Percentiles rank a stretch among this genome's conserved stretches.
Evolutionary conservation across 345 rosid genomes (phyloP).

Genomic region (Sisymbrium altissimum): DNA sequence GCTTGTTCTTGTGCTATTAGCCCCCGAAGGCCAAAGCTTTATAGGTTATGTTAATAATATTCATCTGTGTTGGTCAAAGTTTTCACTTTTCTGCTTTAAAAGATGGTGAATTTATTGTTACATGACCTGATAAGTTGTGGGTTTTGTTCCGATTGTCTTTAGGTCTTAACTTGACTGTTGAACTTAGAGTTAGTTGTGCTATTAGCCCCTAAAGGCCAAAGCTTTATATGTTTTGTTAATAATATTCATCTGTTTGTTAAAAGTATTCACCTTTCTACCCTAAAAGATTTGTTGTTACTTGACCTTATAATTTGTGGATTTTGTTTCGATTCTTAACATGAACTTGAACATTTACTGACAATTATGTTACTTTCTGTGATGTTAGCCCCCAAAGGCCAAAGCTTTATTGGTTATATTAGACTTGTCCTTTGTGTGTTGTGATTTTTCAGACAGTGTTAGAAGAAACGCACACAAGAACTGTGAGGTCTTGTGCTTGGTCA

Average conservation of each 20-base stretch:
- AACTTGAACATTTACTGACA: background rate
- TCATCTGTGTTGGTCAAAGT: no score
- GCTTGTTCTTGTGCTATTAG: no score
- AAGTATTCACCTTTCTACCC: background rate
- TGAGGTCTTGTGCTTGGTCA: slow-evolving; percentile 90
- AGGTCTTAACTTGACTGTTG: background rate
- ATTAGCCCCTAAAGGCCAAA: background rate
- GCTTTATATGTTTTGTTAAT: background rate
- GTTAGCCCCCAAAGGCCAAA: background rate
- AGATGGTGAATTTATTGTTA: no score
- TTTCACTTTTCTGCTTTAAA: no score
- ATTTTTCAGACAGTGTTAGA: slow-evolving; percentile 78
- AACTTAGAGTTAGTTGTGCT: background rate
- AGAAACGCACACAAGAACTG: slow-evolving; percentile 82
- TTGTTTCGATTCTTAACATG: background rate
- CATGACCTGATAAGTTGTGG: no score
- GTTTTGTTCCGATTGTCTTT: background rate
- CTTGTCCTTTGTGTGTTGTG: slow-evolving; percentile 21
- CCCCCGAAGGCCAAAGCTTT: no score
- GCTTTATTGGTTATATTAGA: background rate
- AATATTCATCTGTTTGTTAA: background rate
- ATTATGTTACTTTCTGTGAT: background rate
- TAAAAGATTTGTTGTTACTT: background rate
- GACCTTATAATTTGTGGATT: background rate
- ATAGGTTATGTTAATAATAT: no score